phyloP scores from a whole-genome alignment of 257 asterid genomes.

The Craterostigma plantagineum region DNA sequence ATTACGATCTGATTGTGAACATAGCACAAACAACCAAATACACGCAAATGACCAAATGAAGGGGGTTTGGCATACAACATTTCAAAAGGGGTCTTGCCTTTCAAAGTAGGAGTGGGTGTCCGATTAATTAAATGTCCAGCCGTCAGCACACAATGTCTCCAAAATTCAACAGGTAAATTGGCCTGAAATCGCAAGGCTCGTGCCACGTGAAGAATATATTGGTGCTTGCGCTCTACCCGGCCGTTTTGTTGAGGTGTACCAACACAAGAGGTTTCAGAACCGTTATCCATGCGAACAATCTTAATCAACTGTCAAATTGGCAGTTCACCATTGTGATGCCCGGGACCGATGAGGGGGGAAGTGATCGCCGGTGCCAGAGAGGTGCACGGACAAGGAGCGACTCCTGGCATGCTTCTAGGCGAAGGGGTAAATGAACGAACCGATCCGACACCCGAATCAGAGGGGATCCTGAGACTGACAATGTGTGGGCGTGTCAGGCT shows the following conservation, averaged over 20 bases:
- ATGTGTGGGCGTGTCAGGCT: no score
- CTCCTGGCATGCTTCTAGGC: no score
- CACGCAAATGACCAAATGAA: no score
- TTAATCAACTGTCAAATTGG: neutral
- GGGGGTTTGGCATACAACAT: neutral
- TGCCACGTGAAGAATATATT: neutral
- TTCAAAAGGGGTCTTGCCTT: no score
- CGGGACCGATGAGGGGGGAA: no score
- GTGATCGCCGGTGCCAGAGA: no score
- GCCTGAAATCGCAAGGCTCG: neutral
- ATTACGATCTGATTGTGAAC: neutral
- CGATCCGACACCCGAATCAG: no score
- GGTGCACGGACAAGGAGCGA: no score
- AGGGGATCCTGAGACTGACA: no score
- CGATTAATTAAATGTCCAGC: neutral
- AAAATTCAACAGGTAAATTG: neutral
- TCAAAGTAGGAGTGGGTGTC: conserved; percentile 1
- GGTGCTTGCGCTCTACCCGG: neutral
- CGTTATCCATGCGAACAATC: neutral
- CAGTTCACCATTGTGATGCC: no score
- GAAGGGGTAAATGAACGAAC: no score
- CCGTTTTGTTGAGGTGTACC: neutral
- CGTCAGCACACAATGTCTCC: neutral
- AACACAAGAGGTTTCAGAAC: neutral
- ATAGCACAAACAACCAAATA: neutral